Evolutionary conservation across 805 yeast genomes (phyloP), one percentile per base, ranked within the genome.

Genomic region (Ogataea siamensis): DNA sequence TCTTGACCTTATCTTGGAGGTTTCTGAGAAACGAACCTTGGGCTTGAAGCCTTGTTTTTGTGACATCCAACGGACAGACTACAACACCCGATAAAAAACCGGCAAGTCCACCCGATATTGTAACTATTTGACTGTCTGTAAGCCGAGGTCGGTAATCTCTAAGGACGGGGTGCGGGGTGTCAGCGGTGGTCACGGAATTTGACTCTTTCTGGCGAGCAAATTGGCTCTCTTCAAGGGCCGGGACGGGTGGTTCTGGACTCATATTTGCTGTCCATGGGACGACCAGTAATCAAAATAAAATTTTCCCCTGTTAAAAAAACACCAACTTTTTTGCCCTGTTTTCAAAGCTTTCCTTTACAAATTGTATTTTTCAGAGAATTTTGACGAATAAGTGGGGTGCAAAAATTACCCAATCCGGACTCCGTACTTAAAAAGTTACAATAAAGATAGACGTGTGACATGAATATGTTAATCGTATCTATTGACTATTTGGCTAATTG

Each of bases 11-110:
- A 7, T 38, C 43, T 7, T 47, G 38, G 12, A 51, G 32, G 10
- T 47, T 45, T 33, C 52, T 45, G 13, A 64, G 45, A 30, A 48
- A 61, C 37, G 70, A 76, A 6, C 96, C 95, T 57, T 87, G 95
- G 1, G 97, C 97, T 63, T 91, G 99, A 30, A 89, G 70, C 51
- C 95, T 67, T 5, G 99, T 93, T 62, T 93, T 93, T 10, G 93
- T 91, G 32, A 93, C 99, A 57, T 93, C 99, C 22, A 93, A 65
- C 0, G 99, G 99, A 62, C 98, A 93, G 5, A 93, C 99, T 2
- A 77, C 70, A 2, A 89, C 73, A 0, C 98, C 98, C 0, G 97
- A 80, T 6, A 86, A 55, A 49, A 93, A 83, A 2, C 99, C 99
- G 1, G 97, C 87, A n/a, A 87, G 62, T 1, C 97, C 97, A 0